A percentile compares a stretch with the other conserved stretches of the same genome.
Conservation (phyloP, 768 basidiomycete genomes). For the Boletus tylopilopsis region DNA sequence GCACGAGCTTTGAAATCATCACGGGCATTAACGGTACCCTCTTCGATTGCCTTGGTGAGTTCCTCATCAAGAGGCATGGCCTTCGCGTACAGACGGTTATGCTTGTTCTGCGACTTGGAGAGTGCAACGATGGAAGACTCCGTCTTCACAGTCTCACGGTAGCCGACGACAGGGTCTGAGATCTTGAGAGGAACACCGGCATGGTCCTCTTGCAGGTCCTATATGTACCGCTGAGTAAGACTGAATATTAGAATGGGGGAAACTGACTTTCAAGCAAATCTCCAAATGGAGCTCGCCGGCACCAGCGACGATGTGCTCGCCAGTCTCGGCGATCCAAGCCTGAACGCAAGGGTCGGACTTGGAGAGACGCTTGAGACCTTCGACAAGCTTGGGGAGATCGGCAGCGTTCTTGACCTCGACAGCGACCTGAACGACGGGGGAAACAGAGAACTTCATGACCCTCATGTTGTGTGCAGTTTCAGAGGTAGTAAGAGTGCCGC, state of each 20-base stretch:
- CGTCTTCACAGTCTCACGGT: slow-evolving; percentile 95
- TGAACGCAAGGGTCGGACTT: slow-evolving; percentile 99
- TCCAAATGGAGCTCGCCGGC: slow-evolving; percentile 99
- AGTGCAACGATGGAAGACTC: slow-evolving; percentile 95
- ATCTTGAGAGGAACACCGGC: slow-evolving; percentile 99
- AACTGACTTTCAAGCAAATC: slow-evolving; percentile 90
- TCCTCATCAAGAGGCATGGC: slow-evolving; percentile 94
- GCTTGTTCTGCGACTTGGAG: slow-evolving; percentile 99
- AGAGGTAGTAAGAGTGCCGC: slow-evolving; percentile 93
- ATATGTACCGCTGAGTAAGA: not conserved
- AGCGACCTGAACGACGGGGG: slow-evolving; percentile 97
- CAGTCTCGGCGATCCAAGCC: slow-evolving; percentile 85
- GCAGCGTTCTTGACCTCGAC: slow-evolving; percentile 99
- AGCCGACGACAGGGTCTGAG: slow-evolving; percentile 96
- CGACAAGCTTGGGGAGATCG: slow-evolving; percentile 98
- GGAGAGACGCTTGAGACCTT: slow-evolving; percentile 99
- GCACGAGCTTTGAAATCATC: slow-evolving; percentile 98
- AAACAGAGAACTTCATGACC: slow-evolving; percentile 99
- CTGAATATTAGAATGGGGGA: not conserved
- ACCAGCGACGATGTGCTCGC: slow-evolving; percentile 99
- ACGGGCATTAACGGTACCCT: slow-evolving; percentile 78
- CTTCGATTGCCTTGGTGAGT: slow-evolving; percentile 88
- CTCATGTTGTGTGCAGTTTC: slow-evolving; percentile 99
- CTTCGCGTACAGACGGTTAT: slow-evolving; percentile 96
- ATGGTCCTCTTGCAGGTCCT: slow-evolving; percentile 99